Evolutionary conservation across 2,329 filamentous ascomycete species (phyloP), one percentile per base, ranked within the genome.

Genomic region (Huntiella bhutanensis): DNA sequence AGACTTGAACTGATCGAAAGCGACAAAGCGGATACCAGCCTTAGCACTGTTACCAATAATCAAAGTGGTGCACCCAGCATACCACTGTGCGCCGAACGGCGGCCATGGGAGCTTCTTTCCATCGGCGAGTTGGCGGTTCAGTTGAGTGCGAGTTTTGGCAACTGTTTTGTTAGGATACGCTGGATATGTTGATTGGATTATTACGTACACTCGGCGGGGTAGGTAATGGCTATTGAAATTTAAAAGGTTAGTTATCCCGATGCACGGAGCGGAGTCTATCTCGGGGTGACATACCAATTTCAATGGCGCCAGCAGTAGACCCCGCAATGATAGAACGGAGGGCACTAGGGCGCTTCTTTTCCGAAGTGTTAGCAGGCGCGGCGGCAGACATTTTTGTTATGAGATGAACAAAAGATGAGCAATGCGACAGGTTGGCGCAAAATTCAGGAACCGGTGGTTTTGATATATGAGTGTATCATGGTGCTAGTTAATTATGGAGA

Each of bases 41-140:
- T 98, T 98, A 59, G 91, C 71, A 45, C 86, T 92, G 65, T 98
- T 98, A 51, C 91, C 91, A 54, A 96, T 85, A 50, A 98, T 93
- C 59, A 95, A 66, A 22, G 91, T 96, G 41, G 91, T 96, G 66
- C 91, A 98, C 34, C 91, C 91, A 10, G 91, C 88, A 62, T 98
- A 98, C 91, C 91, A 98, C 62, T 93, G 85, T 55, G 65, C 69
- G 42, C 91, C 91, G 57, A 96, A 96, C 8, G 84, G 83, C 38
- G 91, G 91, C 82, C 85, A 95, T 45, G 88, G 86, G 28, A 95
- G 73, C 67, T 93, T 95, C 68, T 92, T 70, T 41, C 79, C 80
- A 47, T 81, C 78, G 42, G 82, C 70, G 56, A 96, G 69, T 55
- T 79, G 76, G 54, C 80, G 77, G 62, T 98, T 98, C 57, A 98